These are phyloP conservation scores for Cladosporium sp. DNA, from an alignment of 2,329 filamentous ascomycete species.

Conservation along the genomic window DNA sequence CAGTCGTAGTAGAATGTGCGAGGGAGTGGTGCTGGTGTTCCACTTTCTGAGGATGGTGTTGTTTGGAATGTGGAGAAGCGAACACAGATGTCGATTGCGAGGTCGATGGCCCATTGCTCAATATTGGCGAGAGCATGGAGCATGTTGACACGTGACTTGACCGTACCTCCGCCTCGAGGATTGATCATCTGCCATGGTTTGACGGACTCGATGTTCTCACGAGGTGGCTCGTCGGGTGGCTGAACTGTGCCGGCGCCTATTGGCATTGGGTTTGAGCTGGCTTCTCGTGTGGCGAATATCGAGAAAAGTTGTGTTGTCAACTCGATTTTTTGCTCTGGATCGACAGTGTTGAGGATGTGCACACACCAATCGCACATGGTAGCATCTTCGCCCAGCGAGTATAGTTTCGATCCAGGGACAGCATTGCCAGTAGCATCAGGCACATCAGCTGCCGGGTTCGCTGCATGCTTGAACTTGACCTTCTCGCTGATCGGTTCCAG, in stretches of 20 bases:
- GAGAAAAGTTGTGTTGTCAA: constrained; percentile 24
- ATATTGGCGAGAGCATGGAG: constrained; percentile 24
- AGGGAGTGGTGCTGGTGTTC: constrained; percentile 15
- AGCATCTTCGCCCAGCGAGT: constrained; percentile 16
- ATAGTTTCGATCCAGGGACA: background rate
- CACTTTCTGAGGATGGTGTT: background rate
- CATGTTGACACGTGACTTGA: constrained; percentile 24
- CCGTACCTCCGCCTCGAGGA: constrained; percentile 21
- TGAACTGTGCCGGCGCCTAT: constrained; percentile 23
- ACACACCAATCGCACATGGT: constrained; percentile 26
- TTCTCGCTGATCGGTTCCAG: constrained; percentile 24
- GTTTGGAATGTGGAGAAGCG: constrained; percentile 24
- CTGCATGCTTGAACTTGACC: constrained; percentile 24
- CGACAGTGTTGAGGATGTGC: constrained; percentile 23
- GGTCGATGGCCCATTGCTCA: constrained; percentile 26
- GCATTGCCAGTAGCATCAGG: background rate
- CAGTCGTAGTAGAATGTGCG: constrained; percentile 26
- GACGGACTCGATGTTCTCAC: constrained; percentile 16
- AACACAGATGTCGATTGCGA: constrained; percentile 25
- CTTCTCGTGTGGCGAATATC: constrained; percentile 23
- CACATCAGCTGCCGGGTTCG: constrained; percentile 9
- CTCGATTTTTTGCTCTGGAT: constrained; percentile 25
- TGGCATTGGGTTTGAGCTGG: constrained; percentile 20
- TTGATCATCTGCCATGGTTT: constrained; percentile 23
- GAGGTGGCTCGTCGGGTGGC: constrained; percentile 20